Conservation (phyloP, 768 basidiomycete species). For the Termitomyces sp. region DNA sequence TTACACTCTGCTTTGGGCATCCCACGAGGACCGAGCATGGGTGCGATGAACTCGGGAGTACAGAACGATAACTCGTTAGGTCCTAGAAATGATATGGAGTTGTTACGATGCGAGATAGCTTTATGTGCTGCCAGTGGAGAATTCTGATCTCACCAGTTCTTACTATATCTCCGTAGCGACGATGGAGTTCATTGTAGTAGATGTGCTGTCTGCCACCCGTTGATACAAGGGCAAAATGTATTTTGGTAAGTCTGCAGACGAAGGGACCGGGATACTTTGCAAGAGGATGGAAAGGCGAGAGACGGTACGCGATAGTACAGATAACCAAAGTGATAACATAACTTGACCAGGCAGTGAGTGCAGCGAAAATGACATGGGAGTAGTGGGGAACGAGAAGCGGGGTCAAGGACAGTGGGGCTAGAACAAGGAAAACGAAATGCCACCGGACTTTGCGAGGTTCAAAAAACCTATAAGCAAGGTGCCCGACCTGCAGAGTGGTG, state of each 20-base stretch:
- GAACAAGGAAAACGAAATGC: slow-evolving; percentile 9
- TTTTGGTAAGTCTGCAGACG: slow-evolving; percentile 33
- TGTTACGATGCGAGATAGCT: not conserved
- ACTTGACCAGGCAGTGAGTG: slow-evolving; percentile 4
- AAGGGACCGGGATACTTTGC: slow-evolving; percentile 44
- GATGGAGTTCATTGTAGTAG: slow-evolving; percentile 40
- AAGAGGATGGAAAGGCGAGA: slow-evolving; percentile 47
- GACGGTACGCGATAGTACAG: slow-evolving; percentile 27
- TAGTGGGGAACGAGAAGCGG: slow-evolving; percentile 1
- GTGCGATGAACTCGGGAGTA: slow-evolving; percentile 26
- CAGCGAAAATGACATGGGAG: not conserved
- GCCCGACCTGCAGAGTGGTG: slow-evolving; percentile 3
- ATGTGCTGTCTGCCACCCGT: slow-evolving; percentile 37
- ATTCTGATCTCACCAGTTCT: slow-evolving; percentile 40
- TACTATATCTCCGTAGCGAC: slow-evolving; percentile 49
- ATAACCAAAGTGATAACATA: slow-evolving; percentile 2
- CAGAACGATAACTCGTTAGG: slow-evolving; percentile 44
- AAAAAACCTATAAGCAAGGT: slow-evolving; percentile 3
- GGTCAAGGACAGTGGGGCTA: slow-evolving; percentile 4
- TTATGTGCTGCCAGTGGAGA: not conserved
- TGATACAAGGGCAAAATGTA: slow-evolving; percentile 28
- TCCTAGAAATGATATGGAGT: slow-evolving; percentile 22
- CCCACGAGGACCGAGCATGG: slow-evolving; percentile 32
- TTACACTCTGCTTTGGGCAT: slow-evolving; percentile 34
- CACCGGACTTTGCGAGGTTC: slow-evolving; percentile 10